Evolutionary conservation across 2,329 filamentous ascomycete species (phyloP).

Genomic region (Ophiostoma sp.): DNA sequence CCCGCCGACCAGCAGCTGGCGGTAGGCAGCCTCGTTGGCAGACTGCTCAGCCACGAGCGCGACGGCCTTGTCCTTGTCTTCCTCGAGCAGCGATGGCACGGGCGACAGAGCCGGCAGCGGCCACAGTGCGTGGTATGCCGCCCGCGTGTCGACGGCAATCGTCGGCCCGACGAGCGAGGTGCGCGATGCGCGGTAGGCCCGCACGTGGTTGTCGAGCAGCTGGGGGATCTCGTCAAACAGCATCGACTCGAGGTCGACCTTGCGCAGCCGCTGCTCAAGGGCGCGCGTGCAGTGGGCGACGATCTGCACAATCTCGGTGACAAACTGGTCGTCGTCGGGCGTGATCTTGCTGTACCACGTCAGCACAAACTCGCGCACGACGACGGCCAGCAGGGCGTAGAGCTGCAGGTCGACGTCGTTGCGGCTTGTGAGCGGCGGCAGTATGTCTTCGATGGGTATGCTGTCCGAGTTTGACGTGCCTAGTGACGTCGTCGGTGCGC

Average conservation of each 20-base stretch:
- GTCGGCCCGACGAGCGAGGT: constrained; percentile 53
- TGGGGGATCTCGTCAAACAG: constrained; percentile 83
- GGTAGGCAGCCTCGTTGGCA: constrained; percentile 76
- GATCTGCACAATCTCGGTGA: constrained; percentile 80
- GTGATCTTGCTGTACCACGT: constrained; percentile 93
- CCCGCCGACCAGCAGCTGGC: constrained; percentile 79
- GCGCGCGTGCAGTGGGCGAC: constrained; percentile 88
- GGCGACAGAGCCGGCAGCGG: constrained; percentile 78
- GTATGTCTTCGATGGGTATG: constrained; percentile 68
- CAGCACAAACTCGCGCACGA: constrained; percentile 84
- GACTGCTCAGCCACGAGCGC: constrained; percentile 49
- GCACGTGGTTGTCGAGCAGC: constrained; percentile 71
- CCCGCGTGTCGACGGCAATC: constrained; percentile 56
- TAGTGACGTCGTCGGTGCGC: not conserved
- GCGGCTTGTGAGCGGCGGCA: constrained; percentile 88
- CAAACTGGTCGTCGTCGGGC: constrained; percentile 79
- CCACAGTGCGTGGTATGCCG: constrained; percentile 77
- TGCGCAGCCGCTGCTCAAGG: constrained; percentile 77
- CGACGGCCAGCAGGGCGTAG: constrained; percentile 84
- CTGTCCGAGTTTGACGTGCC: constrained; percentile 30
- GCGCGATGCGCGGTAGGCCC: constrained; percentile 69
- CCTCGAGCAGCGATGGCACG: constrained; percentile 46
- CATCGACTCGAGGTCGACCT: constrained; percentile 76
- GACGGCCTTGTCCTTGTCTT: not conserved
- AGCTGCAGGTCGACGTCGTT: constrained; percentile 91